phyloP scores from a whole-genome alignment of 2,329 filamentous ascomycete species.

The Colletotrichum sp. region DNA sequence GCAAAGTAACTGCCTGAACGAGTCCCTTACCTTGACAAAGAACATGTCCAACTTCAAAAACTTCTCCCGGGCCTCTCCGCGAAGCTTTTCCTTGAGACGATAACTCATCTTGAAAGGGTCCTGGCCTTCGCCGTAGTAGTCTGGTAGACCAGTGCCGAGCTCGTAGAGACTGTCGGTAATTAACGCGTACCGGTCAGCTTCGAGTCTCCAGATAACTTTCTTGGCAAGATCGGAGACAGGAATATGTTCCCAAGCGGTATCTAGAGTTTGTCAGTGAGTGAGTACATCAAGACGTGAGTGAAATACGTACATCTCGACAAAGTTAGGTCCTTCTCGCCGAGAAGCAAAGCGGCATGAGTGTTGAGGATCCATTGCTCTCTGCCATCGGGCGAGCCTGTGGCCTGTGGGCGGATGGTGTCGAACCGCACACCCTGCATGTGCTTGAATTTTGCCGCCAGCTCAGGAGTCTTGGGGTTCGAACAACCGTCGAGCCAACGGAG shows the following conservation, averaged over 20 bases:
- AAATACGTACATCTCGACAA: constrained; percentile 62
- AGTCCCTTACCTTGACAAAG: constrained; percentile 64
- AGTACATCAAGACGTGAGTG: too few species aligned
- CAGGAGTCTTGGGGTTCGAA: constrained; percentile 54
- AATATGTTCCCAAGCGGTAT: constrained; percentile 63
- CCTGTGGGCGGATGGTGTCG: constrained; percentile 63
- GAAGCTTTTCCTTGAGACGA: constrained; percentile 49
- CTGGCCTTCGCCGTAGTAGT: constrained; percentile 52
- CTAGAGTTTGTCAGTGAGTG: constrained; percentile 34
- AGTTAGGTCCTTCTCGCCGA: constrained; percentile 68
- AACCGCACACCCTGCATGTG: constrained; percentile 66
- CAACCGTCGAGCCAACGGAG: constrained; percentile 65
- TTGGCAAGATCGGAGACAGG: constrained; percentile 62
- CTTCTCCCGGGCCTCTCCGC: constrained; percentile 53
- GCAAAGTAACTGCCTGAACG: constrained; percentile 14
- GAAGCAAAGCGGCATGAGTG: constrained; percentile 65
- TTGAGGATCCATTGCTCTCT: constrained; percentile 72
- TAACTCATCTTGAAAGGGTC: constrained; percentile 50
- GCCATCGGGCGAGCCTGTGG: constrained; percentile 59
- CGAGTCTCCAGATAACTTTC: constrained; percentile 62
- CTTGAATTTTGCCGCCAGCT: constrained; percentile 59
- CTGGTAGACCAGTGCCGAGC: constrained; percentile 57
- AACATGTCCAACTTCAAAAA: constrained; percentile 68
- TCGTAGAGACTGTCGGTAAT: constrained; percentile 54
- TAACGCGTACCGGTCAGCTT: constrained; percentile 62